Evolutionary conservation across 139 green algal genomes (phyloP), one percentile per base, ranked within the genome.

Genomic region (Gonium pectorale): DNA sequence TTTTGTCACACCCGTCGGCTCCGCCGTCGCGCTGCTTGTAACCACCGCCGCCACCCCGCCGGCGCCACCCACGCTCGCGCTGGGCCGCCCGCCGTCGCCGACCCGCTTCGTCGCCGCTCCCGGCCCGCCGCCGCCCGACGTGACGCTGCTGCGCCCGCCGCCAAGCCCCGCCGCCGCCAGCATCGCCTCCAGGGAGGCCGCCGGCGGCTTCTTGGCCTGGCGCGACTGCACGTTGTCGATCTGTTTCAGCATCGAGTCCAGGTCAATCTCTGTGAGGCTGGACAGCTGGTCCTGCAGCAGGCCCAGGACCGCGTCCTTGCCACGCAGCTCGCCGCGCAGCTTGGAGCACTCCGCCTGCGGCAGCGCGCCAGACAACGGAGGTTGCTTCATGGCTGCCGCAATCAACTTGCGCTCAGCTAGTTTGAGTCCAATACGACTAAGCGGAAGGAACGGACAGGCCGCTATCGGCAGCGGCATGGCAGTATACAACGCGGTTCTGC

Each of bases 281-380:
- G 66, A 69, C 6, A 89, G 67, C 84, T 89, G 75, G 67, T 89
- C 75, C 84, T 86, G 84, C 43, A 89, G 67, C 44, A 89, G 44
- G 41, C 52, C 75, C 77, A 86, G 60, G 74, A 84, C 41, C 56
- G 77, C 67, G 40, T 89, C 84, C n/a, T 85, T 67, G 43, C 79
- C 51, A 11, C 52, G 86, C 71, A 87, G 63, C 60, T 67, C 62
- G 37, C 41, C 37, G 9, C 33, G 63, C 49, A 77, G 49, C 79
- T 40, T 37, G 7, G 35, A 44, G 38, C 67, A 11, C 64, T 77
- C 64, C 40, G n/a, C n/a, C n/a, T n/a, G n/a, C n/a, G n/a, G n/a
- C n/a, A n/a, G n/a, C n/a, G n/a, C n/a, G n/a, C n/a, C n/a, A n/a
- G n/a, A n/a, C n/a, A n/a, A n/a, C n/a, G n/a, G n/a, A n/a, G n/a